Evolutionary conservation across 352 stramenopile species (phyloP).

Genomic region (Thalassiosira exigua): DNA sequence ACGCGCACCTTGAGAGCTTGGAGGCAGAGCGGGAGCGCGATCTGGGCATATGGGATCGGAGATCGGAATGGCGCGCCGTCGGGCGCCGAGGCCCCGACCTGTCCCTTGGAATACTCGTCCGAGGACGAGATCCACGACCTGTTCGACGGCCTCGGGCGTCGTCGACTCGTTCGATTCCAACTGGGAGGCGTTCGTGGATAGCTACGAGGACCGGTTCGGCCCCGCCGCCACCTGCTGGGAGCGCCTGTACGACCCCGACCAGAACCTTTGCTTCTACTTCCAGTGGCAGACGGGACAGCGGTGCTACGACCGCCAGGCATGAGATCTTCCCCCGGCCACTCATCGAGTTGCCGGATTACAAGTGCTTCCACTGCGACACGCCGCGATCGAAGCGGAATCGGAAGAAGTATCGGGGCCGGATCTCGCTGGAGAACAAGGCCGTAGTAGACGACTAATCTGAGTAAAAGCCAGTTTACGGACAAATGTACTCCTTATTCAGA

Average conservation of each 20-base stretch:
- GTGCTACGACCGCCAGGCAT: constrained; percentile 13
- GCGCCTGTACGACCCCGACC: constrained; percentile 15
- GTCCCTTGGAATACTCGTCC: not conserved
- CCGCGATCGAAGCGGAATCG: constrained; percentile 9
- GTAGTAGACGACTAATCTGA: too few relatives aligned
- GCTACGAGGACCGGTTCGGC: constrained; percentile 12
- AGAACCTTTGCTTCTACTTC: constrained; percentile 3
- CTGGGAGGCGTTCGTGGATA: constrained; percentile 12
- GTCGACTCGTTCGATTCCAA: not conserved
- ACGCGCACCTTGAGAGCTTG: not conserved
- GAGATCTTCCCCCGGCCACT: constrained; percentile 13
- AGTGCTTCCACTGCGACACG: constrained; percentile 26
- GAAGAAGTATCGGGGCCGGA: constrained; percentile 11
- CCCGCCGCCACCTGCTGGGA: not conserved
- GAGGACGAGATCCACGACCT: not conserved
- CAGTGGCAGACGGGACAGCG: constrained; percentile 2
- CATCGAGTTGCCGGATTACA: constrained; percentile 11
- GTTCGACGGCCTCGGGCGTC: constrained; percentile 4
- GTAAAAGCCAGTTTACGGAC: too few relatives aligned
- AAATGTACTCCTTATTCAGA: too few relatives aligned
- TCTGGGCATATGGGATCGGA: not conserved
- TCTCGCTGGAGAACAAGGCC: constrained; percentile 1
- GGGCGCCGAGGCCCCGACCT: too few relatives aligned
- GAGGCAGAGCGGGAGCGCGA: constrained; percentile 1
- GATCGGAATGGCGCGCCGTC: too few relatives aligned